Evolutionary conservation across 495 filamentous ascomycete genomes (phyloP).

Genomic region (Daldinia concentrica): DNA sequence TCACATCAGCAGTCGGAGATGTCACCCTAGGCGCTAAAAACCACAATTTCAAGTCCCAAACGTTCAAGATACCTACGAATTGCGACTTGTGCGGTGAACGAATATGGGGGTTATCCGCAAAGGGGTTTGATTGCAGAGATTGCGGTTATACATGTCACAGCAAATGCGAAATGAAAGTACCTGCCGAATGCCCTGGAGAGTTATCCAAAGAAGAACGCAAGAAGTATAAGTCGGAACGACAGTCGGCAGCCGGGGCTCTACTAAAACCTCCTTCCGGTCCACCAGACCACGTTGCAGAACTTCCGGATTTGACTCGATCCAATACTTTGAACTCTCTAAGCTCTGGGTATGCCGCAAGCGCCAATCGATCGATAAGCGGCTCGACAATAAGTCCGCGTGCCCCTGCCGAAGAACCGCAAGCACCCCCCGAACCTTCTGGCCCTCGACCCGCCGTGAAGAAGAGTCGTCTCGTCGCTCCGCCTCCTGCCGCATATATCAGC

Average conservation of each 20-base stretch:
- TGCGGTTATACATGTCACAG: slow-evolving; percentile 98
- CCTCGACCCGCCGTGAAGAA: slow-evolving; percentile 57
- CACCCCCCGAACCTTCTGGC: slow-evolving; percentile 51
- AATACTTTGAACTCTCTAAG: slow-evolving; percentile 94
- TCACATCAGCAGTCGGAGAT: slow-evolving; percentile 86
- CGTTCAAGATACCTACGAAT: slow-evolving; percentile 98
- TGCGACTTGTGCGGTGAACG: slow-evolving; percentile 96
- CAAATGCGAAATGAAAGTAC: slow-evolving; percentile 99
- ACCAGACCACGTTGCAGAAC: slow-evolving; percentile 57
- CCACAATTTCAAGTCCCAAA: slow-evolving; percentile 96
- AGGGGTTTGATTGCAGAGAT: slow-evolving; percentile 93
- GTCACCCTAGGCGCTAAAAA: slow-evolving; percentile 89
- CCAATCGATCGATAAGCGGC: slow-evolving; percentile 75
- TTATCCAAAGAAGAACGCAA: slow-evolving; percentile 93
- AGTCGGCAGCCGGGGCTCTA: slow-evolving; percentile 76
- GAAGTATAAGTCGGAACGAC: slow-evolving; percentile 83
- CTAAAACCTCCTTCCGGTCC: slow-evolving; percentile 52
- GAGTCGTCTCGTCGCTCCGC: slow-evolving; percentile 84
- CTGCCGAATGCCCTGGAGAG: slow-evolving; percentile 93
- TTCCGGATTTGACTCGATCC: slow-evolving; percentile 72
- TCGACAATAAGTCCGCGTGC: slow-evolving; percentile 54
- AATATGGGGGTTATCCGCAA: slow-evolving; percentile 95
- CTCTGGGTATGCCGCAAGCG: slow-evolving; percentile 86
- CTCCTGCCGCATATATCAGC: slow-evolving; percentile 79
- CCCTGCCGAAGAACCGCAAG: slow-evolving; percentile 56